Evolutionary conservation across 1,284 basidiomycete genomes (phyloP).

Genomic region (Tranzscheliella williamsii): DNA sequence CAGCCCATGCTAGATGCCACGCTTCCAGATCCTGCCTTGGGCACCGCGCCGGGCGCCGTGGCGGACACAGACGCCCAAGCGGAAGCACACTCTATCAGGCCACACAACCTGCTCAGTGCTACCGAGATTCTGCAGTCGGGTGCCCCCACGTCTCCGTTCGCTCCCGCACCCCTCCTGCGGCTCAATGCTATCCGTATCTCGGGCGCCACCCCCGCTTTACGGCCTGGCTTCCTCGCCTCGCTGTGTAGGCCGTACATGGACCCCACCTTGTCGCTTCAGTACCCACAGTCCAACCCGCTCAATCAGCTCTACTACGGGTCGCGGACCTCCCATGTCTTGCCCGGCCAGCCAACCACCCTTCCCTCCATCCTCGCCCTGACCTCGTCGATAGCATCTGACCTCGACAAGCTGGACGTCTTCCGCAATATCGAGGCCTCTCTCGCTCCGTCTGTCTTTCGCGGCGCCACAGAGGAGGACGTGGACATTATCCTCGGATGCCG

Average conservation of each 20-base stretch:
- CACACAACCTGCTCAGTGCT: conserved; percentile 46
- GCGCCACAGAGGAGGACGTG: conserved; percentile 73
- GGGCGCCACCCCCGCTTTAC: conserved; percentile 72
- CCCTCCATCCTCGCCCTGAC: conserved; percentile 67
- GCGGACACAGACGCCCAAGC: too few species aligned
- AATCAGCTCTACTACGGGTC: conserved; percentile 55
- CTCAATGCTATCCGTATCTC: conserved; percentile 78
- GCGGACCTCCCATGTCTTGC: conserved; percentile 46
- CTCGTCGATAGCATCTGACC: conserved; percentile 72
- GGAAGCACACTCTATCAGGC: conserved; percentile 2
- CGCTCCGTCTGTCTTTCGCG: conserved; percentile 68
- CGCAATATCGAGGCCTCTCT: conserved; percentile 73
- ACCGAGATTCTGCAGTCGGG: conserved; percentile 29
- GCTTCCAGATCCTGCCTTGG: background rate
- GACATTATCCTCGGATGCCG: conserved; percentile 77
- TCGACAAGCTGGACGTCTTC: conserved; percentile 78
- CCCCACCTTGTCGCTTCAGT: conserved; percentile 23
- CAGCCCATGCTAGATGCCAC: background rate
- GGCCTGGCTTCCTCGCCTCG: conserved; percentile 76
- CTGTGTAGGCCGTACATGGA: conserved; percentile 73
- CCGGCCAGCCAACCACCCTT: conserved; percentile 43
- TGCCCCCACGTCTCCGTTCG: conserved; percentile 6
- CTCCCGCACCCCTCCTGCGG: conserved; percentile 41
- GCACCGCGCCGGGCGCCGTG: too few species aligned
- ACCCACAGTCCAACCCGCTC: conserved; percentile 19